phyloP scores from a whole-genome alignment of 176 grass and related monocot genomes.

The Urochloa ruziziensis region DNA sequence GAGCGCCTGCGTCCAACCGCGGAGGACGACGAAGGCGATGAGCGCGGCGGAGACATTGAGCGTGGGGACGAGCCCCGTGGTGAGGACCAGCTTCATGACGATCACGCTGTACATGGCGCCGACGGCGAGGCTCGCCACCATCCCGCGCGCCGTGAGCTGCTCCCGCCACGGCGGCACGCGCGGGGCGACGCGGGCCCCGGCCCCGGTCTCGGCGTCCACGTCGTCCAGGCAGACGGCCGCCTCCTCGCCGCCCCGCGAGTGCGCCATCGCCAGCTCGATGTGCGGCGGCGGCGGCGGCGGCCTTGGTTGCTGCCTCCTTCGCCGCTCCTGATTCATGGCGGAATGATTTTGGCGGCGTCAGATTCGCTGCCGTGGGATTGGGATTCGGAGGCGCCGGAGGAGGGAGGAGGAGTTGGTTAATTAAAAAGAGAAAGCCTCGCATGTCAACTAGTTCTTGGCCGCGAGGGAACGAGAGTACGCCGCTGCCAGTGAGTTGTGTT shows the following conservation, averaged over 20 bases:
- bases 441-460: neutral
- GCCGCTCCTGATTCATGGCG: conserved; percentile 40
- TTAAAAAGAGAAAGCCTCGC: neutral
- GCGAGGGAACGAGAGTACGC: conserved; percentile 4
- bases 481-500: neutral
- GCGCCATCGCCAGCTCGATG: conserved; percentile 34
- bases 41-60: conserved; percentile 94
- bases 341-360: conserved; percentile 34
- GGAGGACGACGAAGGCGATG: conserved; percentile 85
- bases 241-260: conserved; percentile 4
- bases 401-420: neutral
- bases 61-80: conserved; percentile 85
- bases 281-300: neutral
- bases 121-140: conserved; percentile 67
- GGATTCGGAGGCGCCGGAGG: neutral
- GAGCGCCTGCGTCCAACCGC: conserved; percentile 71
- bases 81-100: conserved; percentile 89
- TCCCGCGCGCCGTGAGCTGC: conserved; percentile 77
- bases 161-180: conserved; percentile 63
- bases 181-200: neutral
- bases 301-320: conserved; percentile 36
- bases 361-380: conserved; percentile 15
- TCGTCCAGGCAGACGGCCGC: conserved; percentile 14
- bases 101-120: conserved; percentile 88
- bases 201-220: conserved; percentile 20